A percentile compares a stretch with the other conserved stretches of the same genome.
Conservation (phyloP, 768 basidiomycete genomes). For the Lepiota brunneoincarnata region DNA sequence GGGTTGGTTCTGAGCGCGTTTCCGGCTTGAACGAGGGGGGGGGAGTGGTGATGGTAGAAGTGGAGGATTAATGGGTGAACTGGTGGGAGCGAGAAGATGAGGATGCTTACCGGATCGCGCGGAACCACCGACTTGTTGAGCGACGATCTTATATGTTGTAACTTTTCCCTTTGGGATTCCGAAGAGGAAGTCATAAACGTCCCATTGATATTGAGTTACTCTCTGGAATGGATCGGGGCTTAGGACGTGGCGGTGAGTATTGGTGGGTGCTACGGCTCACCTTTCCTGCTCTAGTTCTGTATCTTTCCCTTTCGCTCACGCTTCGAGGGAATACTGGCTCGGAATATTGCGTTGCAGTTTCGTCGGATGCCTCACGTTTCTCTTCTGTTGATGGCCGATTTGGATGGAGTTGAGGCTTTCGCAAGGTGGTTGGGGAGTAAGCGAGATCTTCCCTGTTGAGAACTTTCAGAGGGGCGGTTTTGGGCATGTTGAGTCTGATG, state of each 20-base stretch:
- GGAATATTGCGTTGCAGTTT: not conserved
- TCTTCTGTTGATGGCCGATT: not conserved
- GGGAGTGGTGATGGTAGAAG: too few relatives aligned
- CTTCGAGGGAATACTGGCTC: conserved; percentile 24
- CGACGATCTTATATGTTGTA: conserved; percentile 55
- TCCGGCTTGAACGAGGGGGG: too few relatives aligned
- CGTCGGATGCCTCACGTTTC: not conserved
- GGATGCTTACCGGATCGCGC: conserved; percentile 57
- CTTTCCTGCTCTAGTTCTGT: conserved; percentile 33
- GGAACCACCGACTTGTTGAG: conserved; percentile 51
- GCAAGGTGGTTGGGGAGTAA: not conserved
- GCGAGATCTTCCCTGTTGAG: not conserved
- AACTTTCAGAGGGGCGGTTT: not conserved
- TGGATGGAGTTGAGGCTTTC: not conserved
- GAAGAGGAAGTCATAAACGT: conserved; percentile 51
- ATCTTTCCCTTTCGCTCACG: conserved; percentile 24
- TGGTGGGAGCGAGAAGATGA: not conserved
- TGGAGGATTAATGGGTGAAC: not conserved
- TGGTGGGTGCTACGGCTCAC: conserved; percentile 16
- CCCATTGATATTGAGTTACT: conserved; percentile 55
- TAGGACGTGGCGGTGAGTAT: not conserved
- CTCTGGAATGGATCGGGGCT: conserved; percentile 27
- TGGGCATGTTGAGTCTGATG: not conserved
- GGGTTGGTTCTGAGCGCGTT: conserved; percentile 62
- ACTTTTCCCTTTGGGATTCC: conserved; percentile 52